phyloP scores from a whole-genome alignment of 2,329 filamentous ascomycete genomes.

The Pyricularia pennisetigena region DNA sequence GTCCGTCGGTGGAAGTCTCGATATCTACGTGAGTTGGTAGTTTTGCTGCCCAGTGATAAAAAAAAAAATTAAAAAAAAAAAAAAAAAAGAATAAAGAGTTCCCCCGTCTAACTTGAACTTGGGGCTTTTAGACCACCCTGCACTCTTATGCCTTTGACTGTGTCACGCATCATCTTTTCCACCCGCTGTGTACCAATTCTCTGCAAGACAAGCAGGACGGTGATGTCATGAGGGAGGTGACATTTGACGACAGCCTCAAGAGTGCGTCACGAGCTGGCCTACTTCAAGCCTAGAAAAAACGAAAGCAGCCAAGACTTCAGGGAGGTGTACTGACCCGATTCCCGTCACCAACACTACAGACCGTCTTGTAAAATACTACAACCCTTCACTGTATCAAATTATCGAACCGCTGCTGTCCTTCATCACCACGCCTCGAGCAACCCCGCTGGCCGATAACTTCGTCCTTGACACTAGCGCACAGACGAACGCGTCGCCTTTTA shows the following conservation, averaged over 20 bases:
- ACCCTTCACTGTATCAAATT: conserved; percentile 37
- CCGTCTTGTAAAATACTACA: conserved; percentile 49
- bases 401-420: conserved; percentile 31
- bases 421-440: conserved; percentile 43
- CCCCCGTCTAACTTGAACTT: neutral
- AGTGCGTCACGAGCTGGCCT: conserved; percentile 31
- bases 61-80: no score
- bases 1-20: conserved; percentile 34
- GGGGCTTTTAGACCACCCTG: conserved; percentile 22
- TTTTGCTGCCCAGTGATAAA: neutral
- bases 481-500: conserved; percentile 39
- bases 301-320: neutral
- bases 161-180: conserved; percentile 59
- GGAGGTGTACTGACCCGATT: neutral
- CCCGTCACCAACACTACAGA: conserved; percentile 25
- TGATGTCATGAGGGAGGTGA: conserved; percentile 58
- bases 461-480: conserved; percentile 41
- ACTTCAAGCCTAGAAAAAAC: neutral
- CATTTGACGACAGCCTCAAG: conserved; percentile 57
- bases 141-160: conserved; percentile 64
- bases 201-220: conserved; percentile 45
- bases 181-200: conserved; percentile 53
- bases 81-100: neutral
- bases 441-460: conserved; percentile 49
- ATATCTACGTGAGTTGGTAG: conserved; percentile 46